A percentile compares a stretch with the other conserved stretches of the same genome.
Conservation (phyloP, 371 early-diverging fungal genomes). For the Syncephalastrum racemosum region DNA sequence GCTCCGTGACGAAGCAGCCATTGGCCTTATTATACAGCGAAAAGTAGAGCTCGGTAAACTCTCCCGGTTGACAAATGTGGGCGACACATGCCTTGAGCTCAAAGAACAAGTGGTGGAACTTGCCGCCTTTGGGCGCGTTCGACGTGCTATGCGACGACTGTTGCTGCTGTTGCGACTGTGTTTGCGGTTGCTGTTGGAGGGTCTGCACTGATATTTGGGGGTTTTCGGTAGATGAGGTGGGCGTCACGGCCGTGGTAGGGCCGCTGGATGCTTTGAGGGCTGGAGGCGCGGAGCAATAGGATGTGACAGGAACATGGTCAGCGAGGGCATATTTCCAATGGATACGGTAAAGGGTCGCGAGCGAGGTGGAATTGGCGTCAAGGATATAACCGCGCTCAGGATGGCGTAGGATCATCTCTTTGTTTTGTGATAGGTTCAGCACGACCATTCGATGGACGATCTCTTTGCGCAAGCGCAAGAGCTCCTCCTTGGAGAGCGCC, state of each 20-base stretch:
- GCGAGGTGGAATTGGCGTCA: conserved; percentile 55
- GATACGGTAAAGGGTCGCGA: conserved; percentile 58
- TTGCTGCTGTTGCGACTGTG: conserved; percentile 5
- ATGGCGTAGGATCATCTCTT: conserved; percentile 65
- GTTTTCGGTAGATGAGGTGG: neutral
- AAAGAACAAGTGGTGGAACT: conserved; percentile 56
- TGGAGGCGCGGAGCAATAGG: conserved; percentile 7
- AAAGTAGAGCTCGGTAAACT: conserved; percentile 66
- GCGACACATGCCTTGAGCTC: conserved; percentile 68
- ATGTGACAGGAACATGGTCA: conserved; percentile 17
- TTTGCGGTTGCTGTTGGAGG: conserved; percentile 7
- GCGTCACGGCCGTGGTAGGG: neutral
- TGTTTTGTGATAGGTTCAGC: conserved; percentile 56
- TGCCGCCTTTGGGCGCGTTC: conserved; percentile 30
- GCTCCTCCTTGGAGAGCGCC: conserved; percentile 63
- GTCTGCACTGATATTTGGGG: neutral
- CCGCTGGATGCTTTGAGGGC: conserved; percentile 8
- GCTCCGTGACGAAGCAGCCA: conserved; percentile 60
- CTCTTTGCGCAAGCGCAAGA: conserved; percentile 53
- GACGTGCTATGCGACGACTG: conserved; percentile 3
- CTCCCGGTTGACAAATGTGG: conserved; percentile 64
- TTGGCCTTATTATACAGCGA: conserved; percentile 57
- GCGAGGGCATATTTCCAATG: conserved; percentile 51
- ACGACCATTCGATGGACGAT: conserved; percentile 60
- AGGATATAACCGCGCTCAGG: conserved; percentile 63